Base-by-base conservation (phyloP, 2,329 filamentous ascomycete species). In the Hymenoscyphus linearis region DNA sequence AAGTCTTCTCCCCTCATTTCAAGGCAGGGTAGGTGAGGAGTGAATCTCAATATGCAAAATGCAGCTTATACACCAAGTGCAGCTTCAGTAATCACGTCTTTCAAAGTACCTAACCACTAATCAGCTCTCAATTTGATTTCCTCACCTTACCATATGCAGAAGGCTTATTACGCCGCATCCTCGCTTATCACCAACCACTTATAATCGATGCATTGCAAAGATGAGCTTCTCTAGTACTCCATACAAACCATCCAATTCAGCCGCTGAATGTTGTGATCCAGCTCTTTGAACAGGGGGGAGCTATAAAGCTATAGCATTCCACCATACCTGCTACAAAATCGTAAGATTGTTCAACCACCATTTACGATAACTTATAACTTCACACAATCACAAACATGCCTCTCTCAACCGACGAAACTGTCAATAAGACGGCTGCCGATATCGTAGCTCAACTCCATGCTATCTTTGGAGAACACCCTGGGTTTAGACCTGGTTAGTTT, bases 331-430 rank as follows among this genome's bases (percentile, higher is more conserved):
- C n/a, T n/a, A n/a, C n/a, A n/a, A n/a, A n/a, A n/a, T n/a, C n/a
- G n/a, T n/a, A n/a, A n/a, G n/a, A 22, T 3, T 9, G 12, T 12
- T 22, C 7, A 47, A 25, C 7, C 18, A 25, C n/a, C n/a, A 47
- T 47, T 10, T 22, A n/a, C 9, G n/a, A n/a, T n/a, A n/a, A n/a
- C n/a, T n/a, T n/a, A n/a, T n/a, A 40, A n/a, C 35, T 55, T 16
- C 5, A 37, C n/a, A 55, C 35, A 18, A 22, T 22, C 31, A n/a
- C 52, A 12, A 62, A 9, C 16, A 81, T 77, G 79, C 80, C 73
- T 77, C 79, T 76, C 66, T 78, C 72, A 64, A 73, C 66, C 65
- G 77, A 76, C 69, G 74, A 71, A 26, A 66, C 73, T 56, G 67
- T 75, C 26, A 72, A 76, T 59, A 71, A 74, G 60, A 76, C 76